Base-by-base conservation (phyloP, 1,284 basidiomycete species). In the Tilletiaria anomala region DNA sequence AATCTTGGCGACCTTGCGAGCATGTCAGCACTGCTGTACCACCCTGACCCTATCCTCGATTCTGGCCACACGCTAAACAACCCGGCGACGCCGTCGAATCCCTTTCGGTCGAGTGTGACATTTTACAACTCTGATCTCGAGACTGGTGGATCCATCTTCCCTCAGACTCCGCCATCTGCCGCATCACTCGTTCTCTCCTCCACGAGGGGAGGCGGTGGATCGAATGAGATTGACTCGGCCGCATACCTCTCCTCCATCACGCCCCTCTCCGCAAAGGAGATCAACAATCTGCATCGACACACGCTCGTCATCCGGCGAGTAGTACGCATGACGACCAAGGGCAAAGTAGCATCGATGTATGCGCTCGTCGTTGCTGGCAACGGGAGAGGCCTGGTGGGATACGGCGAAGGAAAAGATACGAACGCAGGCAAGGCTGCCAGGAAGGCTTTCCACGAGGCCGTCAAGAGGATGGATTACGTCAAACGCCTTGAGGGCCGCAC, bases 401-500 rank as follows among this genome's bases (percentile, higher is more conserved):
- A 83, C 37, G 91, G 91, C 3, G 78, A 85, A 61, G 89, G 82
- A 37, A 86, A 88, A 68, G 80, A 82, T 58, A 78, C 79, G 34
- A 69, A 70, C 10, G 61, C 72, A 4, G 43, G 71, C 6, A 61
- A 72, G 26, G 87, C 87, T 1, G 66, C 75, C 23, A 71, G 73
- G 39, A 78, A 80, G 58, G 78, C 83, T 6, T 75, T 79, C 61
- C 71, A 76, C 32, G 75, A 82, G 54, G 89, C 83, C 0, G 72
- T 87, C 39, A 77, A 79, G 55, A 81, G 78, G 60, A 81, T 96
- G 80, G 89, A 94, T 68, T 80, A 75, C 56, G 83, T 96, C 45
- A 78, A 83, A 54, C 76, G 83, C 14, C 91, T 84, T 67, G 88
- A 94, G 69, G 73, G 78, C 51, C 76, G 89, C 39, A 96, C 91